Evolutionary conservation across 371 early-diverging fungal species (phyloP).

Genomic region (Chytridium lagenaria): DNA sequence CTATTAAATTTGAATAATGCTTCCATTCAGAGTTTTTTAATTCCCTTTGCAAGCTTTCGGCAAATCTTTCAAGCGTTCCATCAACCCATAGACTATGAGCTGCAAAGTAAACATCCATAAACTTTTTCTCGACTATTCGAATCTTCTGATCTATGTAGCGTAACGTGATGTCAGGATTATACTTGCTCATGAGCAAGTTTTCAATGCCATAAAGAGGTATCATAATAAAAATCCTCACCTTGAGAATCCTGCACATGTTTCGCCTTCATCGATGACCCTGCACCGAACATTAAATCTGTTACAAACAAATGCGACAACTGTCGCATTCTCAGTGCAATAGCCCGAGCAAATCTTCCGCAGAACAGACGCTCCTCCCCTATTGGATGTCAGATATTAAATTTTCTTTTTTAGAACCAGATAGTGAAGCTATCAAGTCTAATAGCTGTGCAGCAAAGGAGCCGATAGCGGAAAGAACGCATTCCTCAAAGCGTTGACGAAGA

Average conservation of each 20-base stretch:
- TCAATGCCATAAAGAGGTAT: too few relatives aligned
- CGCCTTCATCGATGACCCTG: too few relatives aligned
- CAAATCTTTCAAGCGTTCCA: neutral
- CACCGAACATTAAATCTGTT: neutral
- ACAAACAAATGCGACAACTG: neutral
- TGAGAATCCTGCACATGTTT: too few relatives aligned
- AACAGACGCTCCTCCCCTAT: neutral
- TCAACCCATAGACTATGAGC: constrained; percentile 32
- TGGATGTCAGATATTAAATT: neutral
- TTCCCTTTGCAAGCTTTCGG: neutral
- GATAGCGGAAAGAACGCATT: neutral
- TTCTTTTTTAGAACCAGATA: neutral
- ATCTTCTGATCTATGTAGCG: neutral
- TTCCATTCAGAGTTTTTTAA: constrained; percentile 30
- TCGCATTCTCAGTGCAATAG: neutral
- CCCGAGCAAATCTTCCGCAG: constrained; percentile 4
- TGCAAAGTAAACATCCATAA: constrained; percentile 25
- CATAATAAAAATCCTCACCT: too few relatives aligned
- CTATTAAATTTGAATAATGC: neutral
- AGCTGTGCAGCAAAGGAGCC: neutral
- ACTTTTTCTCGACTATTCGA: neutral
- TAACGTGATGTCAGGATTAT: too few relatives aligned
- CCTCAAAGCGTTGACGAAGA: neutral
- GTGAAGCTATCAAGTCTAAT: neutral
- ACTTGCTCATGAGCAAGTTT: too few relatives aligned